Evolutionary conservation across 2,329 filamentous ascomycete species (phyloP).

Genomic region (Diplocarpon rosae): DNA sequence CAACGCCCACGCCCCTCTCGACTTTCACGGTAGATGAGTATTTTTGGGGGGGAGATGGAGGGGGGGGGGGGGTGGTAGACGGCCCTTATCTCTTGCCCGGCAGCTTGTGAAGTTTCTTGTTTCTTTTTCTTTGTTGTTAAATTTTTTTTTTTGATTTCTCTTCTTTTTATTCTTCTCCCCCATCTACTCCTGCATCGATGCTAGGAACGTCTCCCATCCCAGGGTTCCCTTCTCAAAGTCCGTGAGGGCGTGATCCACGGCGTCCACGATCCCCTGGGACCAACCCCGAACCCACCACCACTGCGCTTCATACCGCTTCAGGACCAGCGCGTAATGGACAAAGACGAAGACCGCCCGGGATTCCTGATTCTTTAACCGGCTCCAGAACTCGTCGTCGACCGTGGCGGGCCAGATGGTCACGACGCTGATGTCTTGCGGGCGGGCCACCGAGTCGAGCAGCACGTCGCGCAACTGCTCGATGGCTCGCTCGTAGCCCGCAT

Average conservation of each 20-base stretch:
- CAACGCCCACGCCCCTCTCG: no score
- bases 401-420: background rate
- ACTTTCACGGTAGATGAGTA: no score
- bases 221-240: background rate
- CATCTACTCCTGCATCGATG: background rate
- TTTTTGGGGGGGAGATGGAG: no score
- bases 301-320: background rate
- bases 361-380: background rate
- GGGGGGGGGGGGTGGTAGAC: no score
- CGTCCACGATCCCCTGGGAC: background rate
- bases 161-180: no score
- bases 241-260: background rate
- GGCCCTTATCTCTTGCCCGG: no score
- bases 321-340: background rate
- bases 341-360: background rate
- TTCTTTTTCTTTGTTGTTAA: no score
- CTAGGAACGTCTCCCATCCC: background rate
- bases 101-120: no score
- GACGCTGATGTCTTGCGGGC: background rate
- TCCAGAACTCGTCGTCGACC: background rate
- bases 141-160: no score
- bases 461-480: background rate
- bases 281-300: conserved; percentile 2
- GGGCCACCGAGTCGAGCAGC: background rate
- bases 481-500: background rate